phyloP scores from a whole-genome alignment of 352 stramenopile genomes.

The Phytopythium kandeliae region DNA sequence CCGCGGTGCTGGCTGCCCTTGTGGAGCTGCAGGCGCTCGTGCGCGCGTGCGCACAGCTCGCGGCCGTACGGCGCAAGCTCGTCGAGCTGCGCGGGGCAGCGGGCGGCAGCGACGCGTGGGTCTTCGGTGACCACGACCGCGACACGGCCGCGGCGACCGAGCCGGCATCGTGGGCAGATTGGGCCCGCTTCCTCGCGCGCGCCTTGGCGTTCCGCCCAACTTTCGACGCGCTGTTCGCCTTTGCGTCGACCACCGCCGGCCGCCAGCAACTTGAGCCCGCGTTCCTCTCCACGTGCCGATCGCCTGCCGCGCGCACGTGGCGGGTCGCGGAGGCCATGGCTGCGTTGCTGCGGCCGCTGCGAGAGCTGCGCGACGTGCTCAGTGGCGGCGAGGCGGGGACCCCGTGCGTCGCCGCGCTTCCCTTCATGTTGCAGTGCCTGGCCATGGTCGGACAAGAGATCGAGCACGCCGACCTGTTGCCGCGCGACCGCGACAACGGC shows the following conservation, averaged over 20 bases:
- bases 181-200: constrained; percentile 16
- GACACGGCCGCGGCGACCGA: background rate
- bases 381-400: constrained; percentile 14
- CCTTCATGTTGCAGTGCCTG: constrained; percentile 33
- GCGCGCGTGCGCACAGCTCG: background rate
- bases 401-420: constrained; percentile 16
- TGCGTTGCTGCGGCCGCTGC: constrained; percentile 29
- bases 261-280: background rate
- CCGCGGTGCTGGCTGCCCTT: background rate
- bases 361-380: constrained; percentile 36
- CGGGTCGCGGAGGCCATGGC: constrained; percentile 35
- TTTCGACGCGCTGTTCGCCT: constrained; percentile 15
- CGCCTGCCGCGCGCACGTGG: constrained; percentile 15
- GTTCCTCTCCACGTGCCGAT: background rate
- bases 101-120: background rate
- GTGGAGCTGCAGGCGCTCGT: background rate
- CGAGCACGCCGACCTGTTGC: constrained; percentile 19
- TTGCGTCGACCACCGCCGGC: constrained; percentile 4
- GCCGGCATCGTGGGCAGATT: constrained; percentile 16
- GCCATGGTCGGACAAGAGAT: constrained; percentile 27
- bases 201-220: constrained; percentile 15
- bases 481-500: background rate
- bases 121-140: background rate
- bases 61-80: background rate
- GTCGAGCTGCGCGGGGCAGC: background rate